Evolutionary conservation across 306 rosid genomes (phyloP).

Genomic region (Luffa aegyptiaca): DNA sequence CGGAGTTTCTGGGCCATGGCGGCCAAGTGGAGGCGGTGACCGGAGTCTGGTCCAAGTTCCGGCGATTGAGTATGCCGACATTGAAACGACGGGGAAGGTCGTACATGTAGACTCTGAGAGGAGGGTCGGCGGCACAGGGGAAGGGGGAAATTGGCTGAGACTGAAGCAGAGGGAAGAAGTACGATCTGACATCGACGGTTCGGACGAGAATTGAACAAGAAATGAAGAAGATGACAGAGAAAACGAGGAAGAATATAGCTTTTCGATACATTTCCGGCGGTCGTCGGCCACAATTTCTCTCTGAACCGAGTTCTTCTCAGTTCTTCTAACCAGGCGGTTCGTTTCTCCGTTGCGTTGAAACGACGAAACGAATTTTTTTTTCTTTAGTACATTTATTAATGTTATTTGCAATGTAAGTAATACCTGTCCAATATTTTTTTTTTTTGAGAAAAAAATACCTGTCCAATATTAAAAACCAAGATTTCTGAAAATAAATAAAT

Average conservation of each 20-base stretch:
- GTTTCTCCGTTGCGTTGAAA: background rate
- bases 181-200: conserved; percentile 49
- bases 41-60: conserved; percentile 32
- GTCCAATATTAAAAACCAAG: no score
- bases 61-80: conserved; percentile 61
- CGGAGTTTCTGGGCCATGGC: conserved; percentile 73
- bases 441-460: no score
- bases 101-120: conserved; percentile 75
- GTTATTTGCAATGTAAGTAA: no score
- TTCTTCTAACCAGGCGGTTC: background rate
- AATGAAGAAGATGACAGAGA: conserved; percentile 38
- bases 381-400: no score
- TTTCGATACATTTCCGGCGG: conserved; percentile 36
- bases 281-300: background rate
- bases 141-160: conserved; percentile 15
- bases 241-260: conserved; percentile 33
- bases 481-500: no score
- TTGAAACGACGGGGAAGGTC: conserved; percentile 93
- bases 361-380: background rate
- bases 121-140: conserved; percentile 28
- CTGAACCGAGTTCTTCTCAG: background rate
- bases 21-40: conserved; percentile 51
- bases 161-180: conserved; percentile 47
- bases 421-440: no score
- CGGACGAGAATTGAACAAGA: conserved; percentile 59